A percentile compares a stretch with the other conserved stretches of the same genome.
Conservation (phyloP, 176 grass and related monocot species). For the Rhynchospora breviuscula region DNA sequence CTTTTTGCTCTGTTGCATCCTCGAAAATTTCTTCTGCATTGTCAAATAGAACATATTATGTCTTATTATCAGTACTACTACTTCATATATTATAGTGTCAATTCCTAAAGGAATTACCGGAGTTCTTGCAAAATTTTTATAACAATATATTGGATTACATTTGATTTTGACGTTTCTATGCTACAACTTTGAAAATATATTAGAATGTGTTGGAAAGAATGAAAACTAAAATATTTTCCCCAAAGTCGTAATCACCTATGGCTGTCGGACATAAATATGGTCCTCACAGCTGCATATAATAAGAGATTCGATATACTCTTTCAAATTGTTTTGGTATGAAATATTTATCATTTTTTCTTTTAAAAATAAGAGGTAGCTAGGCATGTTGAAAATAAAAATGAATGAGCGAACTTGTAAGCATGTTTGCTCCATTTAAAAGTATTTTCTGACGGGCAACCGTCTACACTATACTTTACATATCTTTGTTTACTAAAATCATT, state of each 20-base stretch:
- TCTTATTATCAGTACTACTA: not conserved
- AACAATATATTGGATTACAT: not conserved
- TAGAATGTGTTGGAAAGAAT: too few relatives aligned
- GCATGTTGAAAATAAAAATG: not conserved
- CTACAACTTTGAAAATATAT: too few relatives aligned
- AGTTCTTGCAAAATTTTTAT: not conserved
- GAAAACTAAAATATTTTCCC: too few relatives aligned
- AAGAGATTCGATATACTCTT: not conserved
- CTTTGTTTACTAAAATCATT: not conserved
- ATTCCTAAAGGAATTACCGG: not conserved
- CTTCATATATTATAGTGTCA: not conserved
- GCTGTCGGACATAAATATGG: too few relatives aligned
- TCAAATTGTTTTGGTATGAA: not conserved
- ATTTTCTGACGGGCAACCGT: not conserved
- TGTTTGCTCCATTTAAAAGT: not conserved
- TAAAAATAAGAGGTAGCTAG: not conserved
- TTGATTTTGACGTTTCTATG: too few relatives aligned
- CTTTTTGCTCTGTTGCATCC: not conserved
- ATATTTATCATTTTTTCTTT: not conserved
- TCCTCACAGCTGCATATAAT: too few relatives aligned
- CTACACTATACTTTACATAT: not conserved
- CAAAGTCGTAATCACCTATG: too few relatives aligned
- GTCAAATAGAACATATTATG: not conserved
- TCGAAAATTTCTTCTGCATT: constrained; percentile 3
- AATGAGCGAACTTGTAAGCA: not conserved